These are phyloP conservation scores for Moesziomyces parantarcticus DNA, from an alignment of 1,284 basidiomycete genomes.

Conservation along the genomic window DNA sequence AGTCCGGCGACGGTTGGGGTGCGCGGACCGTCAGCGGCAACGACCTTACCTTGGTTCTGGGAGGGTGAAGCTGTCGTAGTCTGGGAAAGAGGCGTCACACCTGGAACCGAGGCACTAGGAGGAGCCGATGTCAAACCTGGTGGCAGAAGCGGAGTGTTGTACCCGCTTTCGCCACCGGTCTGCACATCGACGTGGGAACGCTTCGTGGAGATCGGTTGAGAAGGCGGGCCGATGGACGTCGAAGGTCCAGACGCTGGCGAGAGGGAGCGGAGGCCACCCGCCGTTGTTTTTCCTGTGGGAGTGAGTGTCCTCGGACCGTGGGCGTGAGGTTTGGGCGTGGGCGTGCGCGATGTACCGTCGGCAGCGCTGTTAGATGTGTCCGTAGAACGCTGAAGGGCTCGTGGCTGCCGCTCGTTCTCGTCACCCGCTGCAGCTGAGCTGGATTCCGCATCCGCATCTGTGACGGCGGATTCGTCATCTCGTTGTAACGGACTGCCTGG, in stretches of 20 bases:
- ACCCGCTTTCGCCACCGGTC: constrained; percentile 52
- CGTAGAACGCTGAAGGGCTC: constrained; percentile 10
- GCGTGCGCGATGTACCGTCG: constrained; percentile 40
- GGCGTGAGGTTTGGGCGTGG: constrained; percentile 47
- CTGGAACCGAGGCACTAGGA: constrained; percentile 35
- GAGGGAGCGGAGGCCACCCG: constrained; percentile 29
- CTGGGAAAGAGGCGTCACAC: constrained; percentile 30
- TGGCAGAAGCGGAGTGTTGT: constrained; percentile 52
- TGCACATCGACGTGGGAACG: constrained; percentile 47
- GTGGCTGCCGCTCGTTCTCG: constrained; percentile 31
- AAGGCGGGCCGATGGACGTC: constrained; percentile 37
- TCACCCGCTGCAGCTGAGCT: constrained; percentile 4
- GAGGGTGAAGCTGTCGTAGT: constrained; percentile 14
- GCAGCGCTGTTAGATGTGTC: constrained; percentile 2
- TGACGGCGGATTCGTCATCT: neutral
- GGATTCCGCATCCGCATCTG: neutral
- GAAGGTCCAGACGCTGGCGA: constrained; percentile 32
- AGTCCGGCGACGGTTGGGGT: constrained; percentile 13
- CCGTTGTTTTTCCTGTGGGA: constrained; percentile 27
- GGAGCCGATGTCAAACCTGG: constrained; percentile 49
- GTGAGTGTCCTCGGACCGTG: constrained; percentile 42
- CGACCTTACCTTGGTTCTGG: constrained; percentile 2
- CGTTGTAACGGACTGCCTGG: constrained; percentile 11
- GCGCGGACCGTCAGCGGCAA: constrained; percentile 2
- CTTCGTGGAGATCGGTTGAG: constrained; percentile 22